These are phyloP conservation scores for Penicillium sp. DNA, from an alignment of 2,329 filamentous ascomycete species.

Conservation along the genomic window DNA sequence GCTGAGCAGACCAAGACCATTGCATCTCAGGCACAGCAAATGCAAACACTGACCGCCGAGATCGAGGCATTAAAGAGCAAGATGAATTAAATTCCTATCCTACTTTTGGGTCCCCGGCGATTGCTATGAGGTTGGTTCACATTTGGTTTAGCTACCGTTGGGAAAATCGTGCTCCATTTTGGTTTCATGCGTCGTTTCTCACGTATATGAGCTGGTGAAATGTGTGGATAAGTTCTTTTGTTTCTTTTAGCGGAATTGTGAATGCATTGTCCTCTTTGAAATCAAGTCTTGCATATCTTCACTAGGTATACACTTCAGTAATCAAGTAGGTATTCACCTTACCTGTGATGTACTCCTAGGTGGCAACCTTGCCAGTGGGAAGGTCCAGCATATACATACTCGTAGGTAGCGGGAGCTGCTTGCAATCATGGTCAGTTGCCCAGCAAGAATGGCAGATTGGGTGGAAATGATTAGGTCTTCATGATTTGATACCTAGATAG, in stretches of 20 bases:
- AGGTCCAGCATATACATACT: too few relatives aligned
- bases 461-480: too few relatives aligned
- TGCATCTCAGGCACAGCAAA: conserved; percentile 70
- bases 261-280: conserved; percentile 23
- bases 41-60: conserved; percentile 65
- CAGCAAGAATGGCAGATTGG: too few relatives aligned
- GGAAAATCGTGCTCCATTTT: background rate
- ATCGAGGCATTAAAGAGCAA: conserved; percentile 78
- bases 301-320: too few relatives aligned
- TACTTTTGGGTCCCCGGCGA: background rate
- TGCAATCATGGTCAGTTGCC: too few relatives aligned
- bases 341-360: background rate
- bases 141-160: conserved; percentile 3
- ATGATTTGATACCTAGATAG: too few relatives aligned
- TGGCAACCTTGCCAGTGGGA: too few relatives aligned
- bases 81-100: conserved; percentile 47
- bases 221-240: conserved; percentile 23
- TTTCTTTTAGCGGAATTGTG: conserved; percentile 26
- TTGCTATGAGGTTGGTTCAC: background rate
- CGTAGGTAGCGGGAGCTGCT: too few relatives aligned
- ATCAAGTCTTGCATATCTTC: conserved; percentile 1
- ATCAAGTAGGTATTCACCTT: background rate
- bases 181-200: conserved; percentile 13
- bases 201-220: conserved; percentile 14
- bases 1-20: conserved; percentile 75